Evolutionary conservation across 352 stramenopile species (phyloP).

Genomic region (Phytophthora melonis): DNA sequence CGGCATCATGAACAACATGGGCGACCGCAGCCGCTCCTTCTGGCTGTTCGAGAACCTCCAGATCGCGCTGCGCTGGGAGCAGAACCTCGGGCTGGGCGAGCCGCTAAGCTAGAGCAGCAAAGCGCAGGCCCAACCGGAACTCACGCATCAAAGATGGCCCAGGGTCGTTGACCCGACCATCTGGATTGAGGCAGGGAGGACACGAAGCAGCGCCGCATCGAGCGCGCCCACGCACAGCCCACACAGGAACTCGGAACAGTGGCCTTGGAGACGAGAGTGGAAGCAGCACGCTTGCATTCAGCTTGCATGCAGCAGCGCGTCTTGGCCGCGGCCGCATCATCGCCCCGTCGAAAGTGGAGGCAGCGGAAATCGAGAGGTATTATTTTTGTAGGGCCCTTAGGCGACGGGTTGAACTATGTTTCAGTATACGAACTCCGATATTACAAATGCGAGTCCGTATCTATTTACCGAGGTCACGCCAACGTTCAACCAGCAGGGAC

Average conservation of each 20-base stretch:
- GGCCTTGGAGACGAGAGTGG: background rate
- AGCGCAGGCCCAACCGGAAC: conserved; percentile 1
- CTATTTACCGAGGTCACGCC: conserved; percentile 13
- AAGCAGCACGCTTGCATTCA: conserved; percentile 16
- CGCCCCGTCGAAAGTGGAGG: conserved; percentile 9
- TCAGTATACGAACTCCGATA: conserved; percentile 24
- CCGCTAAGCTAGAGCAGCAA: conserved; percentile 35
- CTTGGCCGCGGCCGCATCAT: background rate
- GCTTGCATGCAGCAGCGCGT: background rate
- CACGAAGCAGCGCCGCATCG: conserved; percentile 8
- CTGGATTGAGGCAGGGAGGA: background rate
- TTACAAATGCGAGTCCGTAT: conserved; percentile 10
- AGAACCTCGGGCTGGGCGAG: conserved; percentile 54
- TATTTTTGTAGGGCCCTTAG: conserved; percentile 20
- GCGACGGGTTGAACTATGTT: conserved; percentile 12
- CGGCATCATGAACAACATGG: conserved; percentile 72
- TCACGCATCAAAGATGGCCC: conserved; percentile 30
- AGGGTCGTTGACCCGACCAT: background rate
- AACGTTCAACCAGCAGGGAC: conserved; percentile 8
- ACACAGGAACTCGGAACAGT: conserved; percentile 2
- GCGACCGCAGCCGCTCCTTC: conserved; percentile 61
- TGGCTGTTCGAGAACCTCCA: conserved; percentile 68
- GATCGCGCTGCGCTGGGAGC: conserved; percentile 62
- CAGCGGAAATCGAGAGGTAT: conserved; percentile 17
- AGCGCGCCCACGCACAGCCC: conserved; percentile 9